Base-by-base conservation (phyloP, 139 green algal species). In the Nannochloris sp. region DNA sequence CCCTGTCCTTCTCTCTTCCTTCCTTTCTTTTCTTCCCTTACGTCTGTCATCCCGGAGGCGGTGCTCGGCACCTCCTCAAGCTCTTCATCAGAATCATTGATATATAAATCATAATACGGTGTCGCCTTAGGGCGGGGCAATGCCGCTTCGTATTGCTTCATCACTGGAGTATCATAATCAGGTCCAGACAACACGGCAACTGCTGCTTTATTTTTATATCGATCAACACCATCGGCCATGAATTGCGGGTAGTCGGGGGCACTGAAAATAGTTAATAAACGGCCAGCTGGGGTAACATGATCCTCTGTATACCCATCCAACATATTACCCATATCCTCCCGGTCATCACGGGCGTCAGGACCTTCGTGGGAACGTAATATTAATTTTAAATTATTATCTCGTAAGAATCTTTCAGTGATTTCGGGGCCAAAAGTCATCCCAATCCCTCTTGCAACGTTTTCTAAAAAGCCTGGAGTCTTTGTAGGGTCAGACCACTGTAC, bases 201-300 rank as follows among this genome's bases (percentile, higher is more conserved):
- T 2, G 85, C 84, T 1, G 65, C 88, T 64, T 81, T 45, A 68
- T 95, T 95, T 42, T 76, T 51, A 64, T 81, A 89, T 30, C 74
- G 70, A 30, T 55, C 29, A 25, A 44, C 33, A 0, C 36, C 68
- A 23, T 54, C 53, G 13, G 56, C 14, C 9, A 68, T 55, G 34
- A 92, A 85, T 71, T 93, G 87, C 1, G 92, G 91, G 76, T 97
- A 98, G 82, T 97, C 87, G 4, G 92, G 90, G 7, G 92, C 92
- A 45, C 54, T 86, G 79, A 96, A 97, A 1, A 97, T 73, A 2
- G 91, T 97, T 25, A 88, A 61, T 30, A 97, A 78, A 44, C 77
- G 65, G 13, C 91, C 91, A 33, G 60, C 82, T 47, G 78, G 67
- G 3, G 72, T 85, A 54, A 80, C 65, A 65, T 98, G 93, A 77